A percentile compares a stretch with the other conserved stretches of the same genome.
These are phyloP conservation scores for Paraconiothyrium sp. DNA, from an alignment of 2,329 filamentous ascomycete genomes.

Conservation along the genomic window DNA sequence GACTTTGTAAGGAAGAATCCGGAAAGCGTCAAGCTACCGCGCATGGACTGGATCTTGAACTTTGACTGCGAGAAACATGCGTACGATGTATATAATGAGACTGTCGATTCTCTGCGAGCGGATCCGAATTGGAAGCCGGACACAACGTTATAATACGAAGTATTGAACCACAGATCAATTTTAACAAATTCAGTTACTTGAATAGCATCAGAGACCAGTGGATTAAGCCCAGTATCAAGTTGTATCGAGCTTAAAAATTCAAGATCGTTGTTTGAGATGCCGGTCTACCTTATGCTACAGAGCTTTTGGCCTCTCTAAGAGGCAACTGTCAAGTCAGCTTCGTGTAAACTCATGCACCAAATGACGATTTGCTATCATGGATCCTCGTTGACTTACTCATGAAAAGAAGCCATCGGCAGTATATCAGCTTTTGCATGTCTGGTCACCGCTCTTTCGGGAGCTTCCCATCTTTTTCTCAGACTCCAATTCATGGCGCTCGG, in stretches of 20 bases:
- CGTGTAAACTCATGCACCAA: not conserved
- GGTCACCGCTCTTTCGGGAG: no score
- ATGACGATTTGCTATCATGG: no score
- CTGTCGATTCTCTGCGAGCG: constrained; percentile 25
- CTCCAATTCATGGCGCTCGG: no score
- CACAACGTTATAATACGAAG: constrained; percentile 2
- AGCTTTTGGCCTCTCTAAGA: not conserved
- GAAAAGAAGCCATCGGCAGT: no score
- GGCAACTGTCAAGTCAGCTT: not conserved
- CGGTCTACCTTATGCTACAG: not conserved
- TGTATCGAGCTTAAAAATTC: no score
- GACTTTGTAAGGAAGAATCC: constrained; percentile 34
- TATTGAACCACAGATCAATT: not conserved
- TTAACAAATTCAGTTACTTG: not conserved
- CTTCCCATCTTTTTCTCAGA: no score
- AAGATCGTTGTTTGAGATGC: not conserved
- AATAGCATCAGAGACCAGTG: not conserved
- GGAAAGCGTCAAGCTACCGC: constrained; percentile 32
- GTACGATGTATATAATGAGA: constrained; percentile 40
- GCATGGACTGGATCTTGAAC: constrained; percentile 35
- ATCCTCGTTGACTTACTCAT: no score
- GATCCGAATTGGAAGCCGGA: constrained; percentile 27
- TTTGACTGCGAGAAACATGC: constrained; percentile 33
- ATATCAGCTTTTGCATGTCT: no score
- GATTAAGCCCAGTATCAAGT: not conserved